Base-by-base conservation (phyloP, 2,329 filamentous ascomycete genomes). In the Phyllosticta citriasiana region DNA sequence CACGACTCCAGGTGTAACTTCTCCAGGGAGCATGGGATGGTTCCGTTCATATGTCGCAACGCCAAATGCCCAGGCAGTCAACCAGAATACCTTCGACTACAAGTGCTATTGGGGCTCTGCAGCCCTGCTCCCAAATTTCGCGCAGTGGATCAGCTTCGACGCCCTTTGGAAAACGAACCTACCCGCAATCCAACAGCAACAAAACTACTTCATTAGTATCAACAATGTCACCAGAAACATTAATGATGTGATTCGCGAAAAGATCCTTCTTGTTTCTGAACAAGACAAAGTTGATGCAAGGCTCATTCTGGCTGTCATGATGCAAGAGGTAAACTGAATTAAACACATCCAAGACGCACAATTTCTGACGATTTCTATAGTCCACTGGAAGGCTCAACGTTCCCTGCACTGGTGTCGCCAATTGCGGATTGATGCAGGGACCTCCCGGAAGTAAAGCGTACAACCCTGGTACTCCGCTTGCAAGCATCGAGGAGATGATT, bases 391-490 rank as follows among this genome's bases (percentile, higher is more conserved):
- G 53, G 25, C 66, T 65, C 14, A 26, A 51, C 10, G 57, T 59
- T 10, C 61, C 57, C 19, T 68, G 66, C 61, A 65, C 57, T 7
- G 60, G 61, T 26, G 22, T 53, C 52, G 7, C 53, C 53, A 60
- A 60, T 26, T 68, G 66, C 54, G 67, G 66, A 19, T 26, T 69
- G n/a, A 62, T 67, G 62, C 62, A 65, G 35, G 62, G 58, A 12
- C 53, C 53, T 7, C 61, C 65, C 27, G 65, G 65, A 12, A 50
- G 55, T 16, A 52, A 6, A 7, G 4, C 22, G 2, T 66, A 65
- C 63, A 61, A 65, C 55, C 54, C 59, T 2, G 4, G 40, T 0
- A 26, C 63, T n/a, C 47, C 65, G 6, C 33, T 57, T 40, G 55
- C 52, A 3, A 64, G 63, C 10, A 64, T 69, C 26, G 33, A 51